Percentiles rank a stretch among this genome's conserved stretches.
These are phyloP conservation scores for Capsicum rhomboideum DNA, from an alignment of 257 asterid genomes.

Conservation along the genomic window DNA sequence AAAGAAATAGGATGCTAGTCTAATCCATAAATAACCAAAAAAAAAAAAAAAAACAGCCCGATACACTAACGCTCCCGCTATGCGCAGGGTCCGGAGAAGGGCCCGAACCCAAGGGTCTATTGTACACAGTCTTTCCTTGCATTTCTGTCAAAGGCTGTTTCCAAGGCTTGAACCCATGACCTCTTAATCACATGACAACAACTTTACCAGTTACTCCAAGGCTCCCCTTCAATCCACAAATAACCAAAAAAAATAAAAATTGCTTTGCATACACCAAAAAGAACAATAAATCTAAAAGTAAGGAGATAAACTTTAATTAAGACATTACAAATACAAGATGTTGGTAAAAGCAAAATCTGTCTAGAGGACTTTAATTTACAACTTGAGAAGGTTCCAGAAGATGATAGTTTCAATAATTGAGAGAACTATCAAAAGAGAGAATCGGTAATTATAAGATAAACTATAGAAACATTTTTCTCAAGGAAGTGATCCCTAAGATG, in stretches of 20 bases:
- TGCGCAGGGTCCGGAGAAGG: too few species aligned
- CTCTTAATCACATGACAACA: too few species aligned
- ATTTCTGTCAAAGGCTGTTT: too few species aligned
- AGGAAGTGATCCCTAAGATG: background rate
- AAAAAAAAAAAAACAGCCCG: too few species aligned
- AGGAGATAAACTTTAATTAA: background rate
- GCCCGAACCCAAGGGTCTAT: too few species aligned
- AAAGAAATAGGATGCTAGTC: background rate
- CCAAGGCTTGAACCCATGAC: too few species aligned
- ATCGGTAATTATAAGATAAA: background rate
- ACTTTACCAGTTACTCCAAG: too few species aligned
- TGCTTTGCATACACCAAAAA: too few species aligned
- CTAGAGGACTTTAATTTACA: background rate
- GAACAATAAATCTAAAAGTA: too few species aligned
- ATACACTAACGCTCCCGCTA: too few species aligned
- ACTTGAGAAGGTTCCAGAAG: background rate
- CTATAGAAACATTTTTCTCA: background rate
- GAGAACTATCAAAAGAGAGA: background rate
- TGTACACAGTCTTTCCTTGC: too few species aligned
- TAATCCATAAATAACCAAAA: background rate
- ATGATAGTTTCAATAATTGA: background rate
- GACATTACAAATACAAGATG: background rate
- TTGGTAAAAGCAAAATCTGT: background rate
- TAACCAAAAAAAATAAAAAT: background rate
- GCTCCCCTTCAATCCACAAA: too few species aligned